Evolutionary conservation across 768 basidiomycete species (phyloP).

Genomic region (Clitopilus passeckerianus): DNA sequence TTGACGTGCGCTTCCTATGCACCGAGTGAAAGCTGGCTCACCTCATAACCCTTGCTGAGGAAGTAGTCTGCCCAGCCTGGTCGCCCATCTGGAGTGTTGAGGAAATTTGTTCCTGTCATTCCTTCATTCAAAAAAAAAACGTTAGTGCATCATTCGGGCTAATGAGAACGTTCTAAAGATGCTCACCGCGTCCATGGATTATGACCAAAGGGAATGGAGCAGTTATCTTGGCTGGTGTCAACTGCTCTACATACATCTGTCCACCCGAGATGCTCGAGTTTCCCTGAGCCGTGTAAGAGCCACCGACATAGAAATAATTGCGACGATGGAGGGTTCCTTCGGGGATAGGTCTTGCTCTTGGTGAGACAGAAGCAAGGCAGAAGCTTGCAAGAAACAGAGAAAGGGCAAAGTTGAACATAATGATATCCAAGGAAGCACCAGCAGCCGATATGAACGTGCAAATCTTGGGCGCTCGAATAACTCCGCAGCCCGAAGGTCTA

Average conservation of each 20-base stretch:
- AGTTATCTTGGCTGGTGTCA: constrained; percentile 33
- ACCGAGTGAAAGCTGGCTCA: constrained; percentile 12
- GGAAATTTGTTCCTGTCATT: constrained; percentile 48
- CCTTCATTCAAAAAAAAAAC: constrained; percentile 14
- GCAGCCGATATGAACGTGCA: neutral
- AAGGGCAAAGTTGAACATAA: neutral
- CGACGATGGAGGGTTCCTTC: constrained; percentile 37
- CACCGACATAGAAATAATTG: constrained; percentile 45
- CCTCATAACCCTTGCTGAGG: constrained; percentile 44
- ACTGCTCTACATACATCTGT: constrained; percentile 50
- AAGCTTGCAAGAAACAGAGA: neutral
- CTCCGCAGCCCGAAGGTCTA: neutral
- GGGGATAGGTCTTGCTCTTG: neutral
- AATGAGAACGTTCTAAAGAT: neutral
- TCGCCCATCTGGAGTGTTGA: constrained; percentile 51
- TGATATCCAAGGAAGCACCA: neutral
- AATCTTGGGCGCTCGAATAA: neutral
- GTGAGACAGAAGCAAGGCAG: neutral
- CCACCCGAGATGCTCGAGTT: constrained; percentile 33
- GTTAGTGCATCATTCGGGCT: neutral
- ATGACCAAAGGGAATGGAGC: constrained; percentile 38
- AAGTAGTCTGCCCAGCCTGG: constrained; percentile 57
- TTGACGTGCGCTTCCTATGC: constrained; percentile 21
- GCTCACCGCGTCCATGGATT: constrained; percentile 40
- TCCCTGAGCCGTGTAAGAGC: constrained; percentile 27